Percentiles rank a stretch among this genome's conserved stretches.
These are phyloP conservation scores for Begonia loranthoides DNA, from an alignment of 306 rosid species.

Conservation along the genomic window DNA sequence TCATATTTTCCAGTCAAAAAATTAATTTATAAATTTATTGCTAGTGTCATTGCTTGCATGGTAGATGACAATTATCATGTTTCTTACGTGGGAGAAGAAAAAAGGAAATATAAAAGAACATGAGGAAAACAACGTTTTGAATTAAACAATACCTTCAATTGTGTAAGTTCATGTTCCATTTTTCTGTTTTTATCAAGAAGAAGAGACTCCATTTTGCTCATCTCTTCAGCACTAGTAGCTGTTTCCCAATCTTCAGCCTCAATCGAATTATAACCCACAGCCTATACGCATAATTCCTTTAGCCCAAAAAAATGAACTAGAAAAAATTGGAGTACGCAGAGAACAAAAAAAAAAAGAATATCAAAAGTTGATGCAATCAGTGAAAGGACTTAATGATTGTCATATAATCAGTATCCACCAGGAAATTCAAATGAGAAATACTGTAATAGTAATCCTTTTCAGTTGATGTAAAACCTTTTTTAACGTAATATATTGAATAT, in stretches of 20 bases:
- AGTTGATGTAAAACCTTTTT: no score
- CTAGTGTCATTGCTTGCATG: no score
- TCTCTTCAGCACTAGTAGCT: constrained; percentile 95
- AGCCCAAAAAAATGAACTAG: neutral
- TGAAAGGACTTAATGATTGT: neutral
- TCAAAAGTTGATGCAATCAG: neutral
- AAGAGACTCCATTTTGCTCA: constrained; percentile 99
- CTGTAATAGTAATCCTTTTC: no score
- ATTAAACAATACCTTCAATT: constrained; percentile 54
- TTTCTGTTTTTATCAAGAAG: constrained; percentile 97
- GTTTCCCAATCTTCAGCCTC: constrained; percentile 99
- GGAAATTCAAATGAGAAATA: neutral
- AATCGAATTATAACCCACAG: constrained; percentile 90
- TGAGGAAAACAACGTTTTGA: neutral
- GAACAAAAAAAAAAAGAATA: neutral
- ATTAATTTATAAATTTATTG: no score
- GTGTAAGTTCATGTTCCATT: constrained; percentile 95
- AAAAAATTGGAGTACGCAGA: no score
- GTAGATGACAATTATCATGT: no score
- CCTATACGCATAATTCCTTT: constrained; percentile 31
- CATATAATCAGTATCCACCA: neutral
- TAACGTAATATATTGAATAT: no score
- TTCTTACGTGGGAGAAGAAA: neutral
- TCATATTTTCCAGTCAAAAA: no score
- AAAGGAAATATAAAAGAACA: neutral